Conservation (phyloP, 306 rosid species). For the Quercus gilva region DNA sequence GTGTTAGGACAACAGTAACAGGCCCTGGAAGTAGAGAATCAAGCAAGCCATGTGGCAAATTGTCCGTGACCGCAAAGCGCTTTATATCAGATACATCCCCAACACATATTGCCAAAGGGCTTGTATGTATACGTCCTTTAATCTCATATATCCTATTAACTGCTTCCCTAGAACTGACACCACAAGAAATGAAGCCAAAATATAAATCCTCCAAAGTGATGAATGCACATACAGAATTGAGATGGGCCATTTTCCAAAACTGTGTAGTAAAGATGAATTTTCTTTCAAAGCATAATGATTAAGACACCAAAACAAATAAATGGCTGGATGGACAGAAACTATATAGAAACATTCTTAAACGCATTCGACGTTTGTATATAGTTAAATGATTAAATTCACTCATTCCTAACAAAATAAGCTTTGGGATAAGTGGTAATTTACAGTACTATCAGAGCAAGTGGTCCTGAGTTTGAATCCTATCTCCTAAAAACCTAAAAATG, state of each 20-base stretch:
- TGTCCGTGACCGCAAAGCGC: constrained; percentile 66
- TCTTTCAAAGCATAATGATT: not conserved
- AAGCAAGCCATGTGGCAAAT: constrained; percentile 74
- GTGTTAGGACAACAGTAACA: constrained; percentile 66
- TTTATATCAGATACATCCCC: constrained; percentile 63
- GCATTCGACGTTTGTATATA: too few species aligned
- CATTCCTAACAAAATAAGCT: too few species aligned
- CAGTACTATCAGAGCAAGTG: too few species aligned
- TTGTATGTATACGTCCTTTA: constrained; percentile 72
- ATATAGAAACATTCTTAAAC: not conserved
- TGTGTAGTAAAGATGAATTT: not conserved
- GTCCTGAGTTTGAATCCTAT: too few species aligned
- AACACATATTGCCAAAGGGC: constrained; percentile 86
- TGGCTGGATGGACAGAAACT: not conserved
- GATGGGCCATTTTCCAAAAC: not conserved
- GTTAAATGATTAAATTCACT: too few species aligned
- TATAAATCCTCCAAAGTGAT: not conserved
- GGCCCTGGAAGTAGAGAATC: constrained; percentile 92
- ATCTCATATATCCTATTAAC: constrained; percentile 75
- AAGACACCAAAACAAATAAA: not conserved
- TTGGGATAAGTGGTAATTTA: too few species aligned
- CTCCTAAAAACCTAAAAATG: too few species aligned
- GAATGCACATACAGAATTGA: not conserved
- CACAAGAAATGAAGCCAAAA: constrained; percentile 15
- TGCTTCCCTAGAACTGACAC: constrained; percentile 65